Percentiles rank a stretch among this genome's conserved stretches.
These are phyloP conservation scores for Polytrichum formosum DNA, from an alignment of 225 moss, liverwort and hornwort species.

Conservation along the genomic window DNA sequence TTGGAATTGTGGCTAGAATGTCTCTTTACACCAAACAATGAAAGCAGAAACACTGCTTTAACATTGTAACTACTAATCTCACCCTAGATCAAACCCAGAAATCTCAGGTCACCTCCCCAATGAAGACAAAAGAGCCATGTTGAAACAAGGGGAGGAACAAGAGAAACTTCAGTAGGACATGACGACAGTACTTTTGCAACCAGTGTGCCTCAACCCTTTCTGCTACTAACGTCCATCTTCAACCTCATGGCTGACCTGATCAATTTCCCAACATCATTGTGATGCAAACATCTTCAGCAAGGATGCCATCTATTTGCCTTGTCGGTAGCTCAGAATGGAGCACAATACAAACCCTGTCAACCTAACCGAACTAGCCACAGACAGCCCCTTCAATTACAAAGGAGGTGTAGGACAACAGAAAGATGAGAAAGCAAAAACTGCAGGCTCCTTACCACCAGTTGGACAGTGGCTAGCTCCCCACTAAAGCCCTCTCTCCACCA, in stretches of 20 bases:
- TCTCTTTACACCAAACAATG: constrained; percentile 69
- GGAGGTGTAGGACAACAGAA: constrained; percentile 24
- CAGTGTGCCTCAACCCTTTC: constrained; percentile 28
- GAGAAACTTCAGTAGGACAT: background rate
- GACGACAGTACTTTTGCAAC: background rate
- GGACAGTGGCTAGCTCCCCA: constrained; percentile 30
- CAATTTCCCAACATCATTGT: constrained; percentile 38
- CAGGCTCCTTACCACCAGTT: constrained; percentile 22
- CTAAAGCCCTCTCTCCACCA: constrained; percentile 49
- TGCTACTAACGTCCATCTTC: constrained; percentile 7
- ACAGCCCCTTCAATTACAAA: constrained; percentile 24
- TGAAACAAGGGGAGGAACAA: background rate
- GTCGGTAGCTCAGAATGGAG: constrained; percentile 48
- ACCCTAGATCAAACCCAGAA: constrained; percentile 41
- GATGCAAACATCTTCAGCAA: constrained; percentile 49
- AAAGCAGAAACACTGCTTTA: constrained; percentile 74
- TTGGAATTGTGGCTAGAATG: too few species aligned
- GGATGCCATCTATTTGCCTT: constrained; percentile 49
- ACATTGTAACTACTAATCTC: constrained; percentile 85
- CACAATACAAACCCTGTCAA: constrained; percentile 50
- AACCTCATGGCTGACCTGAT: constrained; percentile 18
- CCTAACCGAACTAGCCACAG: constrained; percentile 25
- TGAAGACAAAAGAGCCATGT: background rate
- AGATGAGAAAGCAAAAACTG: constrained; percentile 18
- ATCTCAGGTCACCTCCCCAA: constrained; percentile 13